phyloP scores from a whole-genome alignment of 2,329 filamentous ascomycete species.

The Chaetomium sp. region DNA sequence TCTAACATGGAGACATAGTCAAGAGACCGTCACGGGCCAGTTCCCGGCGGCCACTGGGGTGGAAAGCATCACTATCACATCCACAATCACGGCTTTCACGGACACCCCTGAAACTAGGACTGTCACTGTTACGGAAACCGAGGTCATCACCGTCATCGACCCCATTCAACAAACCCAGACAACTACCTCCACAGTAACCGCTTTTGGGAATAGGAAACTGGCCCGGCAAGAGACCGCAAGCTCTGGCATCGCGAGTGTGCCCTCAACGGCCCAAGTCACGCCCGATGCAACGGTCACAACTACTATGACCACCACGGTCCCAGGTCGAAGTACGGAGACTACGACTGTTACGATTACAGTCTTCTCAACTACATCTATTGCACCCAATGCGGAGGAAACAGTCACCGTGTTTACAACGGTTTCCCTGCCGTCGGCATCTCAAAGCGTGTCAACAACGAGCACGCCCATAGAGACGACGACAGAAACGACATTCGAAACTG shows the following conservation, averaged over 20 bases:
- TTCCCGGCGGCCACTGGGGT: not conserved
- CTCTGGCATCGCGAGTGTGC: not conserved
- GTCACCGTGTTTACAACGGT: conserved; percentile 21
- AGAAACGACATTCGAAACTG: no score
- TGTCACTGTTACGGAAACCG: conserved; percentile 18
- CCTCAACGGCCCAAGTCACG: not conserved
- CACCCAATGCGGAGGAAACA: conserved; percentile 21
- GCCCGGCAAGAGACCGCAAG: not conserved
- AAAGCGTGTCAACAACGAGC: not conserved
- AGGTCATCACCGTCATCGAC: conserved; percentile 25
- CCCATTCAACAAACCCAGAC: conserved; percentile 23
- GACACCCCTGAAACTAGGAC: conserved; percentile 12
- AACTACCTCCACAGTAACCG: conserved; percentile 17
- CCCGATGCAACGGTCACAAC: conserved; percentile 2
- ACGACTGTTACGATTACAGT: conserved; percentile 19
- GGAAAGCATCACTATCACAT: conserved; percentile 5
- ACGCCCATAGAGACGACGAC: not conserved
- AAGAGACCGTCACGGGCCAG: no score
- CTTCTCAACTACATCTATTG: conserved; percentile 19
- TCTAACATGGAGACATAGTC: no score
- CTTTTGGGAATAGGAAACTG: conserved; percentile 7
- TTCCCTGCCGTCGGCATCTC: conserved; percentile 10
- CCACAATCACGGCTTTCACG: conserved; percentile 19
- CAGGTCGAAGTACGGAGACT: conserved; percentile 8
- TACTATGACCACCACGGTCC: conserved; percentile 19